Base-by-base conservation (phyloP, 2,329 filamentous ascomycete species). In the Calonectria montana region DNA sequence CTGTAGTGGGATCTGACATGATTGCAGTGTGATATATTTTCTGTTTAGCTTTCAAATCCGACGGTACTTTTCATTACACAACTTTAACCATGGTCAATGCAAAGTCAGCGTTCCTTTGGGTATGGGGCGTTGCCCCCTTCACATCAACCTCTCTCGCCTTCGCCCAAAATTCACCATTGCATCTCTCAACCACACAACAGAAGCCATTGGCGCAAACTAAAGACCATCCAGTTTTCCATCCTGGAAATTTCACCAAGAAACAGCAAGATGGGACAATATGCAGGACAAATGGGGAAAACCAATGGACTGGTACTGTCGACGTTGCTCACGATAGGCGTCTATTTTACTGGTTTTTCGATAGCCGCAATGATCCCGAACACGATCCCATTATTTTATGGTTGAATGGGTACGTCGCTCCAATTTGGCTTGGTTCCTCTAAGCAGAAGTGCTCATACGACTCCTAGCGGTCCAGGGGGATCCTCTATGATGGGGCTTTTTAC, bases 271-370 rank as follows among this genome's bases (percentile, higher is more conserved):
- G 55, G 12, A n/a, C 13, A 16, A 61, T 61, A 41, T 61, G 55
- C n/a, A 39, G 25, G 3, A 39, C 55, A 9, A 6, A 16, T 2
- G 55, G 35, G 13, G 55, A 61, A 23, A 39, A 41, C 23, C 55
- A 61, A 41, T 61, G 55, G 55, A 41, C 55, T 3, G 55, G 55
- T 7, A 61, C 55, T 27, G 35, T 61, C 25, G 55, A 61, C 16
- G 55, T 61, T 13, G 37, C 31, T 4, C 23, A 23, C 13, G 55
- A 61, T n/a, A 41, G 37, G 23, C 31, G 55, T 12, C 35, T 61
- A 4, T 61, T 61, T n/a, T 61, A 39, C n/a, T 61, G 55, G 55
- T 27, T 61, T n/a, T 61, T 61, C 37, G 55, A 61, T 13, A 61
- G 55, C 35, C 55, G 35, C 31, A 61, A 25, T n/a, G 55, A 61